Conservation (phyloP, 139 green algal genomes). For the Spirogloea muscicola region DNA sequence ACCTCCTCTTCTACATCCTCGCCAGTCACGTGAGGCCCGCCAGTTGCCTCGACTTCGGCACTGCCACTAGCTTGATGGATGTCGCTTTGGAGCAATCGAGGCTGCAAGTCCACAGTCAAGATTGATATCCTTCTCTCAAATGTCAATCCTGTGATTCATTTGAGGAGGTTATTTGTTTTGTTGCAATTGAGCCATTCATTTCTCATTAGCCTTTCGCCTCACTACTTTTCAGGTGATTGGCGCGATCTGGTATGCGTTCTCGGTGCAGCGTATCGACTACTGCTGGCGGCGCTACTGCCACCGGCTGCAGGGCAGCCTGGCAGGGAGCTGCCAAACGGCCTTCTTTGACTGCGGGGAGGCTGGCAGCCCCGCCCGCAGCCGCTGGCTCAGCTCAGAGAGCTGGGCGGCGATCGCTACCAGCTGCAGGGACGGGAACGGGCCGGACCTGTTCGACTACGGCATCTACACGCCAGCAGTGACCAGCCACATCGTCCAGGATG, state of each 20-base stretch:
- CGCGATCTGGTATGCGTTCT: slow-evolving; percentile 23
- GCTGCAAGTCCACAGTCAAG: too few relatives aligned
- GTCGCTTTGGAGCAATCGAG: too few relatives aligned
- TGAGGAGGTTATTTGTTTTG: too few relatives aligned
- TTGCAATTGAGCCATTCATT: not conserved
- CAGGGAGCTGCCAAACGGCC: too few relatives aligned
- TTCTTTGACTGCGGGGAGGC: too few relatives aligned
- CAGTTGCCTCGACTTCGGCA: not conserved
- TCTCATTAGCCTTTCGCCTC: not conserved
- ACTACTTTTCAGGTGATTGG: not conserved
- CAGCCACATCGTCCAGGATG: too few relatives aligned
- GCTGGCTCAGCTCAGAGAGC: too few relatives aligned
- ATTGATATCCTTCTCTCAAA: too few relatives aligned
- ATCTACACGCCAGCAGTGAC: slow-evolving; percentile 14
- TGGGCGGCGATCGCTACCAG: not conserved
- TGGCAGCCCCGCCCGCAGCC: too few relatives aligned
- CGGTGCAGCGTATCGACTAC: not conserved
- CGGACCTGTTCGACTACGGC: slow-evolving; percentile 13
- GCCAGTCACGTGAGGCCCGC: not conserved
- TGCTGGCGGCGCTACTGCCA: not conserved
- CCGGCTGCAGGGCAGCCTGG: too few relatives aligned
- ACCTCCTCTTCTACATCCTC: slow-evolving; percentile 37
- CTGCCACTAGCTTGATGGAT: too few relatives aligned
- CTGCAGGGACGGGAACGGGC: not conserved
- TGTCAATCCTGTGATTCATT: too few relatives aligned